These are phyloP conservation scores for Plasmodium fragile DNA, from an alignment of 169 alveolate genomes.

Conservation along the genomic window DNA sequence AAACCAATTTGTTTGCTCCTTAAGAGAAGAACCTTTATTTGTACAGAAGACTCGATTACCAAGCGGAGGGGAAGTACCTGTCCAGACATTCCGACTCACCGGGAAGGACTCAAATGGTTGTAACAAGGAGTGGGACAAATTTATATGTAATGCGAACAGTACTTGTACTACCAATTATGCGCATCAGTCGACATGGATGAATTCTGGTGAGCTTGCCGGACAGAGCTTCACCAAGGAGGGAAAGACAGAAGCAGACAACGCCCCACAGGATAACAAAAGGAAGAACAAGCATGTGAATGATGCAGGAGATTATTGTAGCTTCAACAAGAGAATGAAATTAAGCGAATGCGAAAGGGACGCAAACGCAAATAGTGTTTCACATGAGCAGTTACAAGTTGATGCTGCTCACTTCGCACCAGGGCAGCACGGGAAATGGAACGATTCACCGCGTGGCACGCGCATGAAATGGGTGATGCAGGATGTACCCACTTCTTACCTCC, in stretches of 20 bases:
- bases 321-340: neutral
- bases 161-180: neutral
- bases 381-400: neutral
- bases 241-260: neutral
- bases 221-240: neutral
- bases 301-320: neutral
- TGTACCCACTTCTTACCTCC: neutral
- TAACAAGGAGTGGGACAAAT: neutral
- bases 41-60: neutral
- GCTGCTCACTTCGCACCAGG: neutral
- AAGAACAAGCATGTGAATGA: neutral
- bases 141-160: neutral
- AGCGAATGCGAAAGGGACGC: neutral
- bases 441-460: neutral
- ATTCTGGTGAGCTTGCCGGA: neutral
- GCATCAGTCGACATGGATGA: neutral
- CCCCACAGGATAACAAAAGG: neutral
- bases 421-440: neutral
- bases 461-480: neutral
- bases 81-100: neutral
- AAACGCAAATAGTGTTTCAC: neutral
- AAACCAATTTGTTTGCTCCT: neutral
- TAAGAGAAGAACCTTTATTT: neutral
- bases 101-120: neutral
- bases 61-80: neutral